A percentile compares a stretch with the other conserved stretches of the same genome.
Conservation (phyloP, 768 basidiomycete species). For the Pulveroboletus ravenelii region DNA sequence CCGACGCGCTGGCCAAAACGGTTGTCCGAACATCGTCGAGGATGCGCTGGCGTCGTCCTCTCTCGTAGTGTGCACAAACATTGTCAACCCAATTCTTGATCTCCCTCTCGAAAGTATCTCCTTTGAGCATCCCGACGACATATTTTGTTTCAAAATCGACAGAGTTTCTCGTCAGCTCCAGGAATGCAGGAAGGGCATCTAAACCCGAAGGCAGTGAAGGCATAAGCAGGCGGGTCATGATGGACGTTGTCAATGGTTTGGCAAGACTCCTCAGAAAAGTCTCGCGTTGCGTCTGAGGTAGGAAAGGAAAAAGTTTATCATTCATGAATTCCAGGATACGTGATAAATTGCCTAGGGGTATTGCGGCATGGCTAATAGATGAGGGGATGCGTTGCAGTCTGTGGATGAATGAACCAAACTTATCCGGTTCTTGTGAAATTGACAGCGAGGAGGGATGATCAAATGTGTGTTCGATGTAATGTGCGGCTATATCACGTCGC, state of each 20-base stretch:
- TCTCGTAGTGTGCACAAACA: slow-evolving; percentile 73
- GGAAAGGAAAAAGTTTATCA: slow-evolving; percentile 48
- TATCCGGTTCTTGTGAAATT: slow-evolving; percentile 32
- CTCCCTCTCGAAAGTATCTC: slow-evolving; percentile 43
- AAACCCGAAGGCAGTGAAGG: slow-evolving; percentile 68
- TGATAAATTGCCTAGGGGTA: slow-evolving; percentile 50
- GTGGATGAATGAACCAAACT: slow-evolving; percentile 34
- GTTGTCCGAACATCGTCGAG: slow-evolving; percentile 57
- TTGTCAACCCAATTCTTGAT: slow-evolving; percentile 68
- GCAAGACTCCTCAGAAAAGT: slow-evolving; percentile 54
- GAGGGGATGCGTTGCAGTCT: slow-evolving; percentile 46
- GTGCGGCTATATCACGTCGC: slow-evolving; percentile 56
- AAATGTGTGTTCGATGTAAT: slow-evolving; percentile 58
- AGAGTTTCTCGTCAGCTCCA: slow-evolving; percentile 52
- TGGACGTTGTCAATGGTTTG: slow-evolving; percentile 53
- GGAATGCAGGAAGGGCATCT: slow-evolving; percentile 53
- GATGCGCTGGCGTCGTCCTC: slow-evolving; percentile 61
- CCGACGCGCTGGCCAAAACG: slow-evolving; percentile 36
- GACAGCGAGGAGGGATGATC: slow-evolving; percentile 46
- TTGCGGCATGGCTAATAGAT: slow-evolving; percentile 35
- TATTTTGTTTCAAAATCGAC: slow-evolving; percentile 62
- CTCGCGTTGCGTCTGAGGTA: slow-evolving; percentile 45
- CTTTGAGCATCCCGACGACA: slow-evolving; percentile 46
- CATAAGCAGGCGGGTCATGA: slow-evolving; percentile 64
- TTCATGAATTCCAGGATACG: slow-evolving; percentile 59